phyloP scores from a whole-genome alignment of 23 red algal species.

The Cyanidium caldarium region DNA sequence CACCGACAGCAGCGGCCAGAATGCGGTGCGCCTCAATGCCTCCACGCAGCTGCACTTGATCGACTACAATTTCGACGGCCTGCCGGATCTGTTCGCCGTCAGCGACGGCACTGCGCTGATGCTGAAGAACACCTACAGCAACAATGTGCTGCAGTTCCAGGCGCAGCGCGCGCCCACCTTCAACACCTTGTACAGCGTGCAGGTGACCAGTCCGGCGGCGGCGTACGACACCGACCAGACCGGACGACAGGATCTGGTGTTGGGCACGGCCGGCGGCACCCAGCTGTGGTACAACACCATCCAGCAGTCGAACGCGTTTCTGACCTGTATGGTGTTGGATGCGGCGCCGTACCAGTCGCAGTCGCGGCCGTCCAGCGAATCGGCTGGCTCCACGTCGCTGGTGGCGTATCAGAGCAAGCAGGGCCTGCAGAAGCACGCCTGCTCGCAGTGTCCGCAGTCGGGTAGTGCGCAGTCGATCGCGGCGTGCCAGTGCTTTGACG shows the following conservation, averaged over 20 bases:
- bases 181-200: not conserved
- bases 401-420: conserved; percentile 33
- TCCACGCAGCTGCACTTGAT: conserved; percentile 15
- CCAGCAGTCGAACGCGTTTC: conserved; percentile 12
- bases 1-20: not conserved
- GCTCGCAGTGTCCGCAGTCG: conserved; percentile 68
- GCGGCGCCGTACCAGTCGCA: conserved; percentile 9
- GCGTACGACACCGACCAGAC: conserved; percentile 74
- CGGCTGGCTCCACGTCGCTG: conserved; percentile 55
- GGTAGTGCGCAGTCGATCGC: conserved; percentile 14
- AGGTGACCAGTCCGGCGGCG: conserved; percentile 19
- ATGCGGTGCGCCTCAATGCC: not conserved
- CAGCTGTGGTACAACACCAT: conserved; percentile 62
- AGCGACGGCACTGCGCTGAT: conserved; percentile 4
- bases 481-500: conserved; percentile 63
- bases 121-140: conserved; percentile 13
- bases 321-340: conserved; percentile 55
- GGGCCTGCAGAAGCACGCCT: conserved; percentile 19
- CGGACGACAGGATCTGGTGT: conserved; percentile 72
- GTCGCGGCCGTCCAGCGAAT: conserved; percentile 36
- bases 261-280: conserved; percentile 21
- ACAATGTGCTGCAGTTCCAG: conserved; percentile 16
- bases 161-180: not conserved
- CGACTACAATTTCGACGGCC: conserved; percentile 63
- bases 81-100: conserved; percentile 35